Conservation (phyloP, 2,329 filamentous ascomycete genomes). For the Lasiodiplodia sp. region DNA sequence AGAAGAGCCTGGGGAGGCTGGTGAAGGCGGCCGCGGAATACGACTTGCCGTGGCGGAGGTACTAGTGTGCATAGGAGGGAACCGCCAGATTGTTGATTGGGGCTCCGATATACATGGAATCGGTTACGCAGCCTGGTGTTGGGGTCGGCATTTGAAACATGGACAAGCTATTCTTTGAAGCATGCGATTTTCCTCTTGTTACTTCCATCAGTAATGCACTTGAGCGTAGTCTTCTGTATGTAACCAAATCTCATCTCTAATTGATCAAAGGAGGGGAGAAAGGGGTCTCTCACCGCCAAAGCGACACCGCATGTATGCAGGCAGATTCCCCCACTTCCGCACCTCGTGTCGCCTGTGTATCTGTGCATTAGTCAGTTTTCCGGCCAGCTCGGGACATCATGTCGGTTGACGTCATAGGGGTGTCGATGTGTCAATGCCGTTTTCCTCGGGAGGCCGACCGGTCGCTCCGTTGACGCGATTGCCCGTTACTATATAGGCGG, state of each 20-base stretch:
- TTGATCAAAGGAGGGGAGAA: not conserved
- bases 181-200: too few relatives aligned
- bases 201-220: not conserved
- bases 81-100: not conserved
- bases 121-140: slow-evolving; percentile 20
- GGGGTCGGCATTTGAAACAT: not conserved
- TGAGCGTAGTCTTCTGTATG: not conserved
- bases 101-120: not conserved
- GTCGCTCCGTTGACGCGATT: not conserved
- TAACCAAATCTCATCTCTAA: not conserved
- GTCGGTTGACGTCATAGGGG: not conserved
- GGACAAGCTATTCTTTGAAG: not conserved
- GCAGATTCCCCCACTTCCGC: not conserved
- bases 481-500: not conserved
- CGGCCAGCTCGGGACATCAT: not conserved
- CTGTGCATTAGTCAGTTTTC: not conserved
- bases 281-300: not conserved
- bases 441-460: not conserved
- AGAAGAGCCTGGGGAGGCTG: slow-evolving; percentile 77
- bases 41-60: slow-evolving; percentile 22
- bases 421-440: not conserved
- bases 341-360: not conserved
- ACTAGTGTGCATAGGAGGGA: not conserved
- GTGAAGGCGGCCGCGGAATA: slow-evolving; percentile 53
- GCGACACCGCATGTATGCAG: slow-evolving; percentile 1